Conservation (phyloP, 2,329 filamentous ascomycete species). For the Penicillium sp. region DNA sequence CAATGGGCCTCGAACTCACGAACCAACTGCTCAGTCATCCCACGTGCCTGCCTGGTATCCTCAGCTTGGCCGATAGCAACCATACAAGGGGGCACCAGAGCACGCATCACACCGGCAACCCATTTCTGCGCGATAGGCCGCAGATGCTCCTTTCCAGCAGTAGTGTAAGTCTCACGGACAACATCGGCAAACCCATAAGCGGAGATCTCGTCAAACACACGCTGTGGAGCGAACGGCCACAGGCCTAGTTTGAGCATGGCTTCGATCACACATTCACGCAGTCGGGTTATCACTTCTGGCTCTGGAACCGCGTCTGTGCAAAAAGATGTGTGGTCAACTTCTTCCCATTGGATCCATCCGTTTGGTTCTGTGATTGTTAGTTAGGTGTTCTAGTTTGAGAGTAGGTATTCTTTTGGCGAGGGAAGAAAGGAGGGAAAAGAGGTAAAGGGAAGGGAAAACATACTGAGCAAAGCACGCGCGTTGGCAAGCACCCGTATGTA, state of each 20-base stretch:
- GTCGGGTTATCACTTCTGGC: slow-evolving; percentile 3
- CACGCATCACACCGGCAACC: slow-evolving; percentile 18
- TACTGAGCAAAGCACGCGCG: slow-evolving; percentile 31
- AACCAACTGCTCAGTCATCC: slow-evolving; percentile 14
- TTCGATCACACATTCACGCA: slow-evolving; percentile 11
- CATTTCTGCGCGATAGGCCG: slow-evolving; percentile 13
- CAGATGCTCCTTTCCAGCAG: slow-evolving; percentile 15
- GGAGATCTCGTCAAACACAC: slow-evolving; percentile 14
- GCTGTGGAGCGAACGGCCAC: slow-evolving; percentile 11
- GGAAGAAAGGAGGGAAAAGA: neutral
- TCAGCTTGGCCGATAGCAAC: slow-evolving; percentile 10
- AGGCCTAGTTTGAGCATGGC: slow-evolving; percentile 18
- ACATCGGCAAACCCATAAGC: slow-evolving; percentile 11
- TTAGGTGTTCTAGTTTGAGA: neutral
- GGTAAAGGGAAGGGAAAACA: neutral
- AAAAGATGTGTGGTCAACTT: slow-evolving; percentile 23
- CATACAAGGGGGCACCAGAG: slow-evolving; percentile 17
- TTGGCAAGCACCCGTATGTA: slow-evolving; percentile 26
- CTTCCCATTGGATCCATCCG: slow-evolving; percentile 33
- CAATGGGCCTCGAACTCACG: slow-evolving; percentile 20
- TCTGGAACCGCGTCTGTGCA: slow-evolving; percentile 15
- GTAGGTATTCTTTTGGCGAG: neutral
- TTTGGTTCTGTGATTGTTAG: slow-evolving; percentile 20
- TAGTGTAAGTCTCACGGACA: slow-evolving; percentile 14
- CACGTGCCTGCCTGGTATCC: slow-evolving; percentile 6